A percentile compares a stretch with the other conserved stretches of the same genome.
phyloP scores from a whole-genome alignment of 2,329 filamentous ascomycete species.

The Cladorrhinum sp. region DNA sequence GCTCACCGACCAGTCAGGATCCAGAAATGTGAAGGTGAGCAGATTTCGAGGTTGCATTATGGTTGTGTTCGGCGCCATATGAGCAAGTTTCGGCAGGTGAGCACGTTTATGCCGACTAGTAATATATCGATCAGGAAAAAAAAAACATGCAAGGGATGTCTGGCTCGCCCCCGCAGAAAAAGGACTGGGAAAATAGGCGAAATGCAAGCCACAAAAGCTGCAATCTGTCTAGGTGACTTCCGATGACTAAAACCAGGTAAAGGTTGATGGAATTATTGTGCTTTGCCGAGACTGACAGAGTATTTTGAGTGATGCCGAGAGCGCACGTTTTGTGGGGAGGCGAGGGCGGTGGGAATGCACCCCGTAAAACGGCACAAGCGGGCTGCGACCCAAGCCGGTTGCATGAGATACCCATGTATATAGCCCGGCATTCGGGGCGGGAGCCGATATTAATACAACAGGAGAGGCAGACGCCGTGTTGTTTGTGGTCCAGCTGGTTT shows the following conservation, averaged over 20 bases:
- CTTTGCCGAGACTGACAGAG: not conserved
- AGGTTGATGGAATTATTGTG: not conserved
- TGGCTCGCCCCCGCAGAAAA: not conserved
- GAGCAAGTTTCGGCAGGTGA: slow-evolving; percentile 11
- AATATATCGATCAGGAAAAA: slow-evolving; percentile 1
- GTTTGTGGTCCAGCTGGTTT: not conserved
- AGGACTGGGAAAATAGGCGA: not conserved
- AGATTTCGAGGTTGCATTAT: slow-evolving; percentile 6
- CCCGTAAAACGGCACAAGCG: slow-evolving; percentile 1
- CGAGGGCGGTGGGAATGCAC: not conserved
- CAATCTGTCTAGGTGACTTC: not conserved
- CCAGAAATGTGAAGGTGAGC: slow-evolving; percentile 1
- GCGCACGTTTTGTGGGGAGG: not conserved
- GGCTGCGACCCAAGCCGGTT: slow-evolving; percentile 12
- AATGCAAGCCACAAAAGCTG: not conserved
- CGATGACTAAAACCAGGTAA: not conserved
- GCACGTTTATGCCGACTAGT: slow-evolving; percentile 3
- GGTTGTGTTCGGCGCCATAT: not conserved
- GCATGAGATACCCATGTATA: slow-evolving; percentile 2
- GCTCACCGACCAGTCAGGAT: not conserved
- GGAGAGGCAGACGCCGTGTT: not conserved
- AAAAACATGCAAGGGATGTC: no score
- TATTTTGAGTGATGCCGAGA: not conserved
- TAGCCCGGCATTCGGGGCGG: not conserved
- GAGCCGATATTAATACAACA: slow-evolving; percentile 10